A percentile compares a stretch with the other conserved stretches of the same genome.
Conservation (phyloP, 306 rosid species). For the Chamaecrista fasciculata region DNA sequence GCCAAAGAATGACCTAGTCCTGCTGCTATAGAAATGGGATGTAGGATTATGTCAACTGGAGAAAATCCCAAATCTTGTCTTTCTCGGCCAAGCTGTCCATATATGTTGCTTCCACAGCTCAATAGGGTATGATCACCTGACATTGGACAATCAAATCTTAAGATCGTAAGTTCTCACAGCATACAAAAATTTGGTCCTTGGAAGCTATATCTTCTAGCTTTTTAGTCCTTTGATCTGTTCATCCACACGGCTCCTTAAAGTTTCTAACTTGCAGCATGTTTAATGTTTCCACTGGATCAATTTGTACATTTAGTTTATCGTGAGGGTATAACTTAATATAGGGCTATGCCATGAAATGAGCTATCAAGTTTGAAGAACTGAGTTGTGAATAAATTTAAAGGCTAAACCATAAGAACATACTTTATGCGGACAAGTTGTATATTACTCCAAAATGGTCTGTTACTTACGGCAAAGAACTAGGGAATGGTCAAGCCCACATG, state of each 20-base stretch:
- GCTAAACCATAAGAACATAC: neutral
- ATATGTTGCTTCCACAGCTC: constrained; percentile 78
- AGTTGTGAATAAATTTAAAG: neutral
- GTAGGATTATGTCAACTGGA: constrained; percentile 56
- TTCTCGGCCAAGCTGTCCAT: constrained; percentile 78
- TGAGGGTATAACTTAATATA: neutral
- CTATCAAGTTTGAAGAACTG: neutral
- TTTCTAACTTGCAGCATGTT: neutral
- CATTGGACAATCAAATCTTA: constrained; percentile 26
- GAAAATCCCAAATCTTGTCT: constrained; percentile 60
- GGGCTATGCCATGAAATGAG: neutral
- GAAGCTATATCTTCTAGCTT: neutral
- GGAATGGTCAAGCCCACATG: constrained; percentile 95
- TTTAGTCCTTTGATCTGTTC: neutral
- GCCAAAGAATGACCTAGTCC: constrained; percentile 96
- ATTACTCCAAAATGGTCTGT: neutral
- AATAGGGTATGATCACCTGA: constrained; percentile 70
- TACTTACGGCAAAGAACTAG: constrained; percentile 72
- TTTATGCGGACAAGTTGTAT: neutral
- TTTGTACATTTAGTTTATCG: neutral
- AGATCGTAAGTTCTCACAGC: neutral
- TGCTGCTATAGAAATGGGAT: constrained; percentile 59
- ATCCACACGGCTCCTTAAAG: neutral
- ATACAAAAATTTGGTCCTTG: neutral
- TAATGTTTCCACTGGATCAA: neutral